Percentiles rank a stretch among this genome's conserved stretches.
These are phyloP conservation scores for Melampsora americana DNA, from an alignment of 1,284 basidiomycete species.

Conservation along the genomic window DNA sequence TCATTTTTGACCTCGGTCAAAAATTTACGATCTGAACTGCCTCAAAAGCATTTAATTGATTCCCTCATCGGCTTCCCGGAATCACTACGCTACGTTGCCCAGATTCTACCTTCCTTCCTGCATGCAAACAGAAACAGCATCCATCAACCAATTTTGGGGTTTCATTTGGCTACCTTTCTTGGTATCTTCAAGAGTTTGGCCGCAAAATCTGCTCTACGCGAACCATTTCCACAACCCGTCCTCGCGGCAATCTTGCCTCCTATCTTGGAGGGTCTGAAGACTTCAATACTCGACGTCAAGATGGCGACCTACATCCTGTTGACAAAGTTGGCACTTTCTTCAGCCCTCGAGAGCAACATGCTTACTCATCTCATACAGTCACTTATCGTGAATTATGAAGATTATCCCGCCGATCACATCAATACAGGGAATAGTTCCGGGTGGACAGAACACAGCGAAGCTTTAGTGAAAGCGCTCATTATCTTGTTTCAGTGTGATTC, in stretches of 20 bases:
- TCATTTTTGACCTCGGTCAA: constrained; percentile 65
- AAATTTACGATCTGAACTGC: constrained; percentile 68
- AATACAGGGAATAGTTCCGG: neutral
- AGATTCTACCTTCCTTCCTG: constrained; percentile 61
- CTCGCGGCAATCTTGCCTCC: constrained; percentile 30
- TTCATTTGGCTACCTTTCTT: constrained; percentile 66
- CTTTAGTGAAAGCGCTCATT: constrained; percentile 27
- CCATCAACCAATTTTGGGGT: constrained; percentile 74
- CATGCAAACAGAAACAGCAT: constrained; percentile 55
- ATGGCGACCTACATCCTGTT: constrained; percentile 15
- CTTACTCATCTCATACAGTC: constrained; percentile 24
- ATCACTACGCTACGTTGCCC: constrained; percentile 62
- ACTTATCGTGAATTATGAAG: constrained; percentile 20
- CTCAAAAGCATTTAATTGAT: constrained; percentile 65
- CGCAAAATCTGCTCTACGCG: constrained; percentile 56
- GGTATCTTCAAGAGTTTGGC: constrained; percentile 60
- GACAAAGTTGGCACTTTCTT: constrained; percentile 19
- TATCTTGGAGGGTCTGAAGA: constrained; percentile 32
- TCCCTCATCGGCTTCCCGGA: constrained; percentile 73
- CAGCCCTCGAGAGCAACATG: constrained; percentile 7
- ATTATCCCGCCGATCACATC: neutral
- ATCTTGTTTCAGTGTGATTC: constrained; percentile 24
- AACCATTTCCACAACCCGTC: constrained; percentile 72
- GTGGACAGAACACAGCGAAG: constrained; percentile 31
- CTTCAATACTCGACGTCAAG: constrained; percentile 68